Evolutionary conservation across 331 rosid genomes (phyloP).

Genomic region (Malus hybrid): DNA sequence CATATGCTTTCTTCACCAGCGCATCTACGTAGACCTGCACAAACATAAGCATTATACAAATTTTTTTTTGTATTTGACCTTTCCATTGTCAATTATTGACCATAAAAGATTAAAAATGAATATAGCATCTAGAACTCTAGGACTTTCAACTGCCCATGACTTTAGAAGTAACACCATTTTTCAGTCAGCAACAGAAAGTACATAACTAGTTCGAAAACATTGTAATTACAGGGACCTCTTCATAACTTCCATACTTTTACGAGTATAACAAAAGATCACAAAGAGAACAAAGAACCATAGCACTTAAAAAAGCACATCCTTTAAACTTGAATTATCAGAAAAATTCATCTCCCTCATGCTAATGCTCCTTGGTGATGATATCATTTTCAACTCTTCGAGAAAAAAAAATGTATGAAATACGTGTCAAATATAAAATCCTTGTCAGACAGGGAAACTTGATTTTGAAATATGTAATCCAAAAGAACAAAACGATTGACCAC

Average conservation of each 20-base stretch:
- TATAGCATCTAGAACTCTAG: neutral
- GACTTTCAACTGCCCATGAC: too few species aligned
- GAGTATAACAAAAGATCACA: neutral
- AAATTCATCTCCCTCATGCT: neutral
- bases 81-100: neutral
- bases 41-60: constrained; percentile 15
- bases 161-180: neutral
- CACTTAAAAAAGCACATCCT: neutral
- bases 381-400: neutral
- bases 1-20: constrained; percentile 86
- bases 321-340: neutral
- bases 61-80: neutral
- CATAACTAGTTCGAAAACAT: neutral
- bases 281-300: neutral
- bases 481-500: neutral
- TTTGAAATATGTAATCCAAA: neutral
- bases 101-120: neutral
- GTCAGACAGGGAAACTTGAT: neutral
- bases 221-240: neutral
- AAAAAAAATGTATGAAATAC: neutral
- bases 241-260: neutral
- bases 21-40: constrained; percentile 80
- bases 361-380: neutral
- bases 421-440: neutral
- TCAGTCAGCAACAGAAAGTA: neutral